Conservation (phyloP, 2,329 filamentous ascomycete species). For the Cercospora nicotianae region DNA sequence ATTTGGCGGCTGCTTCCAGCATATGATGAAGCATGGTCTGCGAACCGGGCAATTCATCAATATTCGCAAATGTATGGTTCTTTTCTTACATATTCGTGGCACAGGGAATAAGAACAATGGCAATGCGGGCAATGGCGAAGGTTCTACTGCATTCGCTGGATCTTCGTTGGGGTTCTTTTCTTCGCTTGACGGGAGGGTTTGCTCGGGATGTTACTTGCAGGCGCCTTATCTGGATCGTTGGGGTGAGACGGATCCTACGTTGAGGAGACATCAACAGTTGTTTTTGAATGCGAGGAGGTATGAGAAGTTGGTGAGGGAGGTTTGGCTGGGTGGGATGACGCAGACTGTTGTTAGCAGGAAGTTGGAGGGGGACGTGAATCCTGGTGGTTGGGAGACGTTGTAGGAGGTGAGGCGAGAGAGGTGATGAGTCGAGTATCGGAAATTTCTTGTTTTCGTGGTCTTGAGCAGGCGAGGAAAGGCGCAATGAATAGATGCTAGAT, state of each 20-base stretch:
- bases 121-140: not conserved
- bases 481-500: not conserved
- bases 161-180: not conserved
- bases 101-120: conserved; percentile 24
- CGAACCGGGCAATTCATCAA: conserved; percentile 95
- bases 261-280: conserved; percentile 80
- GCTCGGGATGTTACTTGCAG: conserved; percentile 71
- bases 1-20: conserved; percentile 82
- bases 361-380: conserved; percentile 93
- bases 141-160: not conserved
- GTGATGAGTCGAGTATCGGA: not conserved
- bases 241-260: conserved; percentile 89
- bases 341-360: conserved; percentile 87
- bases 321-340: conserved; percentile 84
- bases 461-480: not conserved
- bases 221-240: conserved; percentile 96
- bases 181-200: conserved; percentile 4
- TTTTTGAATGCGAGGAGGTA: conserved; percentile 94
- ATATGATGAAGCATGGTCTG: conserved; percentile 84
- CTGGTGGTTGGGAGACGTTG: conserved; percentile 87
- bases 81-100: conserved; percentile 73
- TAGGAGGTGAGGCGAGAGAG: conserved; percentile 25
- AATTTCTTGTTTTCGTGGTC: not conserved
- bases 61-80: conserved; percentile 90
- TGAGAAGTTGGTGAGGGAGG: conserved; percentile 78